Evolutionary conservation across 352 stramenopile species (phyloP).

Genomic region (Stramenopiles sp.): DNA sequence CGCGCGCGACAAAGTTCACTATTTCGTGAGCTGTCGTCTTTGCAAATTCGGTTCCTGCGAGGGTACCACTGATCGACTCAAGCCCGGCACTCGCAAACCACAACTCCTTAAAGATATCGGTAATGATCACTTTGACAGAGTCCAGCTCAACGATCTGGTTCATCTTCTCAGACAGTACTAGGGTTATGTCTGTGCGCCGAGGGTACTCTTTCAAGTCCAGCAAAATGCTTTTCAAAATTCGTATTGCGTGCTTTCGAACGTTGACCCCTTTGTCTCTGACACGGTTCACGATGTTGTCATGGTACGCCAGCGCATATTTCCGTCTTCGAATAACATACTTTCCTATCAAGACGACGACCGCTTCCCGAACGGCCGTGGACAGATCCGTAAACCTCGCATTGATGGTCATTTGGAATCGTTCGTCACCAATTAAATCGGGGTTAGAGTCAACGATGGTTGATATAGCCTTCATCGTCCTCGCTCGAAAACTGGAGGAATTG

Average conservation of each 20-base stretch:
- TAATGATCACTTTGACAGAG: conserved; percentile 37
- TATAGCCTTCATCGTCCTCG: no score
- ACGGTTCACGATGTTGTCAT: conserved; percentile 33
- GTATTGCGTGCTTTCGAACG: conserved; percentile 35
- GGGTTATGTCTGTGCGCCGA: conserved; percentile 19
- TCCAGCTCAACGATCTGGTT: conserved; percentile 30
- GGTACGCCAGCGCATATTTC: conserved; percentile 35
- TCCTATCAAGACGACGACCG: conserved; percentile 39
- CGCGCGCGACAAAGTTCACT: no score
- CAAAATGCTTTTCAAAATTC: conserved; percentile 30
- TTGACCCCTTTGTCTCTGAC: conserved; percentile 38
- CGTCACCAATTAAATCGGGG: no score
- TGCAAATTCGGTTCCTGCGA: no score
- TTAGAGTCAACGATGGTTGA: no score
- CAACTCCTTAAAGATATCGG: conserved; percentile 41
- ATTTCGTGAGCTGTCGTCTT: no score
- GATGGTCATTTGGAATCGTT: no score
- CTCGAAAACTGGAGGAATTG: no score
- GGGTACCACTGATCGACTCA: no score
- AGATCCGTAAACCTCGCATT: conserved; percentile 40
- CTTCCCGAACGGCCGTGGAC: conserved; percentile 43
- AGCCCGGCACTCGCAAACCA: no score
- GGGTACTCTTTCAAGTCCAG: conserved; percentile 14
- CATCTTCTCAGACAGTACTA: conserved; percentile 21
- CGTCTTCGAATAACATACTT: conserved; percentile 36